These are phyloP conservation scores for Aspergillus tamarii DNA, from an alignment of 2,329 filamentous ascomycete species.

Conservation along the genomic window DNA sequence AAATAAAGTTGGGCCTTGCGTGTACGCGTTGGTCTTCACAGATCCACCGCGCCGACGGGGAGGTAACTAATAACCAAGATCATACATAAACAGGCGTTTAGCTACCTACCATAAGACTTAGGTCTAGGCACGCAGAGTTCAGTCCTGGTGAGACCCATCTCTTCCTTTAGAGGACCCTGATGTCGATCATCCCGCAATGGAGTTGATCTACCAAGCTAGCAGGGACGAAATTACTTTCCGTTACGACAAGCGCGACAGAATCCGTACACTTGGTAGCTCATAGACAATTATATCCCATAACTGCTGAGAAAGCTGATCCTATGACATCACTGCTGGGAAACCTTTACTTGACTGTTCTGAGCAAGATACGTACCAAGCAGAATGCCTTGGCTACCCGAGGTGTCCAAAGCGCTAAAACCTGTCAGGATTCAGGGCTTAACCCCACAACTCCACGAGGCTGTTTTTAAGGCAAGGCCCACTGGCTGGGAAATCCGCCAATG, in stretches of 20 bases:
- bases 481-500: conserved; percentile 13
- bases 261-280: neutral
- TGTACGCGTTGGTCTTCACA: neutral
- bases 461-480: conserved; percentile 23
- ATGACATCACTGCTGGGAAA: neutral
- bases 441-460: conserved; percentile 30
- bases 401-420: conserved; percentile 17
- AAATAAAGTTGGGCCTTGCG: neutral
- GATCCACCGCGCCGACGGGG: neutral
- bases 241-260: neutral
- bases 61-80: neutral
- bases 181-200: conserved; percentile 15
- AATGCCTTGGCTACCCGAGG: neutral
- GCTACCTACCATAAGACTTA: conserved; percentile 7
- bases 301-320: neutral
- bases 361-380: neutral
- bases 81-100: neutral
- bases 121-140: conserved; percentile 10
- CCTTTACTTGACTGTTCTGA: neutral
- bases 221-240: neutral
- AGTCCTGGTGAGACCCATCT: conserved; percentile 2
- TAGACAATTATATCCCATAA: neutral
- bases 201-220: conserved; percentile 1
- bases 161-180: conserved; percentile 15
- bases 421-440: conserved; percentile 26